Evolutionary conservation across 2,329 filamentous ascomycete genomes (phyloP).

Genomic region (Phialemoniopsis sp.): DNA sequence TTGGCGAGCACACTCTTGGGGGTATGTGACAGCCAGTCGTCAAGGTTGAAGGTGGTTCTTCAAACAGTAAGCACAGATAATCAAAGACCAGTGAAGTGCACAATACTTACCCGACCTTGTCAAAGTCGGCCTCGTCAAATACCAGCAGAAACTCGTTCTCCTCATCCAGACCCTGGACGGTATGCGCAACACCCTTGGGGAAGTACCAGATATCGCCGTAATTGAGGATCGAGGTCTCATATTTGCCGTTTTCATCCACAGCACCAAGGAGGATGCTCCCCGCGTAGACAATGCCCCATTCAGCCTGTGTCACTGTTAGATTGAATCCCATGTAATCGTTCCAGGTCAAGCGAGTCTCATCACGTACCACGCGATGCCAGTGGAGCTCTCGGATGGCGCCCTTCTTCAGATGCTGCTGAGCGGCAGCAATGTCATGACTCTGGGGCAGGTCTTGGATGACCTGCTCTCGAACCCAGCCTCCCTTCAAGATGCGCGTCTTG

Average conservation of each 20-base stretch:
- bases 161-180: slow-evolving; percentile 60
- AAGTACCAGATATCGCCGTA: slow-evolving; percentile 68
- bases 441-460: slow-evolving; percentile 62
- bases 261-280: slow-evolving; percentile 55
- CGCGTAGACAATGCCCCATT: slow-evolving; percentile 61
- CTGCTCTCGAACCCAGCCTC: slow-evolving; percentile 64
- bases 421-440: slow-evolving; percentile 62
- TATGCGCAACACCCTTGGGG: slow-evolving; percentile 61
- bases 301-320: slow-evolving; percentile 37
- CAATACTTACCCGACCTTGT: slow-evolving; percentile 47
- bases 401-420: slow-evolving; percentile 65
- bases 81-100: not conserved
- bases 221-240: slow-evolving; percentile 49
- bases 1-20: slow-evolving; percentile 60
- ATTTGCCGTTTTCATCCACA: slow-evolving; percentile 57
- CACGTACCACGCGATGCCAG: slow-evolving; percentile 60
- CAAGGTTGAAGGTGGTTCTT: slow-evolving; percentile 67
- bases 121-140: slow-evolving; percentile 65
- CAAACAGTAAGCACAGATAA: not conserved
- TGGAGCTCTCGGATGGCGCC: slow-evolving; percentile 63
- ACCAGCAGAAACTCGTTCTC: slow-evolving; percentile 64
- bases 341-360: not conserved
- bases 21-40: slow-evolving; percentile 67
- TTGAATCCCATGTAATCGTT: not conserved
- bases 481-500: slow-evolving; percentile 56